Evolutionary conservation across 345 rosid genomes (phyloP), one percentile per base, ranked within the genome.

Genomic region (Ceriops decandra): DNA sequence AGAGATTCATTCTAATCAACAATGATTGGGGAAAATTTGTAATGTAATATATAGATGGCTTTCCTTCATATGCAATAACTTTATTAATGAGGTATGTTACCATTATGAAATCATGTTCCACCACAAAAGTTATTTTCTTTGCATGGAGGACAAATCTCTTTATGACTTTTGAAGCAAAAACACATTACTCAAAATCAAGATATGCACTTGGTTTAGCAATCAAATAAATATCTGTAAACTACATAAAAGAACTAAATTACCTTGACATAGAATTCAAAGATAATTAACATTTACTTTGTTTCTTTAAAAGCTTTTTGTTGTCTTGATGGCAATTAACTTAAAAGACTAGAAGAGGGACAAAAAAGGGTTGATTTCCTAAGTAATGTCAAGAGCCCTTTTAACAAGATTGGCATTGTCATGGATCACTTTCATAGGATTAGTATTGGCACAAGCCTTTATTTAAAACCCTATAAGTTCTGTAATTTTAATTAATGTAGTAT

Each of bases 121-220:
- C 99, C n/a, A 95, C 84, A 51, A 95, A 92, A 62, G 98, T 98
- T 28, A 97, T 95, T 84, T 95, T 95, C 92, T 92, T 95, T 0
- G 98, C 98, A 66, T 92, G 98, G 65, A 95, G 92, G 71, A 95
- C 92, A 76, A 92, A 95, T 79, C 98, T 84, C 87, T 95, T 90
- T 24, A 92, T 95, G 82, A 95, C 99, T 86, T 92, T 92, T 26
- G 97, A 90, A 67, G 99, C 99, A 78, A 90, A 88, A 31, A 92
- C 90, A 80, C 98, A 96, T 82, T 92, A 98, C 92, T 95, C 99
- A 2, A 98, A 95, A 67, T 95, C 99, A 28, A 95, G 93, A 86
- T 95, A 90, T 13, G 99, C 98, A 85, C 96, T 92, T n/a, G 98
- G 99, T 77, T 95, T 98, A 77, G 92, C 99, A 32, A 95, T 95